A percentile compares a stretch with the other conserved stretches of the same genome.
Evolutionary conservation across 495 filamentous ascomycete genomes (phyloP).

Genomic region (Podospora didyma): DNA sequence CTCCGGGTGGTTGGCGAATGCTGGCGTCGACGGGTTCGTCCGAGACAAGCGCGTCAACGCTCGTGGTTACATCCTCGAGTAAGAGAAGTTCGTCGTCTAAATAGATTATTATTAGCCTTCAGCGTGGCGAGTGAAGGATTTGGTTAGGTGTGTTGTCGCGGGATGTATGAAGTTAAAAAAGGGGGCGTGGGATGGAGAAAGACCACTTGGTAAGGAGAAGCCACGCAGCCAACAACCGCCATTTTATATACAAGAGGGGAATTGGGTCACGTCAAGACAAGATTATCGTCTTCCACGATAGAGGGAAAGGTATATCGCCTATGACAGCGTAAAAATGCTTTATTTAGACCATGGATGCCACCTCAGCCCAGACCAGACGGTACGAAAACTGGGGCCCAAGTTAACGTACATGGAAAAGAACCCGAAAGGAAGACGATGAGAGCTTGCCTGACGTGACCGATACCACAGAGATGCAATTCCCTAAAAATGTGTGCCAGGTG

Average conservation of each 20-base stretch:
- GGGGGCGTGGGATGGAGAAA: neutral
- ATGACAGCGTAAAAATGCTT: conserved; percentile 44
- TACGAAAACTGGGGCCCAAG: conserved; percentile 43
- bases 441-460: conserved; percentile 54
- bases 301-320: conserved; percentile 36
- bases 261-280: conserved; percentile 43
- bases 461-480: conserved; percentile 29
- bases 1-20: conserved; percentile 29
- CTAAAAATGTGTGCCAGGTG: conserved; percentile 4
- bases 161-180: neutral
- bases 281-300: conserved; percentile 53
- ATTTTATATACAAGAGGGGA: conserved; percentile 25
- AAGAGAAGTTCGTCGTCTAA: conserved; percentile 47
- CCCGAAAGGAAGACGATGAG: conserved; percentile 62
- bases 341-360: conserved; percentile 46
- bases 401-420: conserved; percentile 76
- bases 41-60: conserved; percentile 55
- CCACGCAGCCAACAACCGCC: conserved; percentile 17
- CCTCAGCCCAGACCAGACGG: conserved; percentile 33
- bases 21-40: conserved; percentile 36
- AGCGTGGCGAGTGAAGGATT: neutral
- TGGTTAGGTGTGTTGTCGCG: neutral
- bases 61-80: conserved; percentile 49
- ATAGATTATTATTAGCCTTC: conserved; percentile 33
- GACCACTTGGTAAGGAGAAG: conserved; percentile 19